Conservation (phyloP, 225 moss, liverwort and hornwort species). For the Pseudoscleropodium purum region DNA sequence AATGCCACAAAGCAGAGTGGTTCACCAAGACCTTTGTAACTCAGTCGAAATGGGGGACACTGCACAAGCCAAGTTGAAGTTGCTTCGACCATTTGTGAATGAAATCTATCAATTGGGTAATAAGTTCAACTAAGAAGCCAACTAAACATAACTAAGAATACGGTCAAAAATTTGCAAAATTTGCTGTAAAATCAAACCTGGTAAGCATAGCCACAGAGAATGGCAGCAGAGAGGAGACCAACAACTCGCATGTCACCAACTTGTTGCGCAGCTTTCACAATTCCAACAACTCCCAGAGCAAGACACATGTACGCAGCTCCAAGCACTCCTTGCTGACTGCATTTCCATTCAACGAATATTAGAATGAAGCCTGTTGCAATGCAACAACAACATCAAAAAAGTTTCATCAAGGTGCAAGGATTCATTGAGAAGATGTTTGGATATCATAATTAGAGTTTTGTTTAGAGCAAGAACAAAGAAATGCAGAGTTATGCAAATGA, state of each 20-base stretch:
- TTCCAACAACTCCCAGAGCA: constrained; percentile 44
- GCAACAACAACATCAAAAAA: background rate
- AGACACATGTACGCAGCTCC: constrained; percentile 50
- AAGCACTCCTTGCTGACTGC: constrained; percentile 69
- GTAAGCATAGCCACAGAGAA: constrained; percentile 81
- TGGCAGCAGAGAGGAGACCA: constrained; percentile 46
- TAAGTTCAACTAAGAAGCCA: background rate
- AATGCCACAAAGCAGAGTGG: constrained; percentile 86
- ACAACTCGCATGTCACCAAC: constrained; percentile 70
- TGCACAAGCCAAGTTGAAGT: constrained; percentile 7
- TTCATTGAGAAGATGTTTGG: background rate
- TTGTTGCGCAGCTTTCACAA: constrained; percentile 54
- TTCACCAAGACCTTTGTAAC: constrained; percentile 93
- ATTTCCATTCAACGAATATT: background rate
- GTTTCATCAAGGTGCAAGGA: background rate
- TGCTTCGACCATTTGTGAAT: background rate
- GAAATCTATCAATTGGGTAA: background rate
- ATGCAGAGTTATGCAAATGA: background rate
- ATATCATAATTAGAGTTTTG: background rate
- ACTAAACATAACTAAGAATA: background rate
- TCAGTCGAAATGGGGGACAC: constrained; percentile 92
- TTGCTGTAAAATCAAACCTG: constrained; percentile 35
- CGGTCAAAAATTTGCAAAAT: background rate
- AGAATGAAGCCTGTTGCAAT: background rate
- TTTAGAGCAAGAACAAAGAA: background rate